A percentile compares a stretch with the other conserved stretches of the same genome.
These are phyloP conservation scores for Aspergillus indologenus DNA, from an alignment of 495 filamentous ascomycete genomes.

Conservation along the genomic window DNA sequence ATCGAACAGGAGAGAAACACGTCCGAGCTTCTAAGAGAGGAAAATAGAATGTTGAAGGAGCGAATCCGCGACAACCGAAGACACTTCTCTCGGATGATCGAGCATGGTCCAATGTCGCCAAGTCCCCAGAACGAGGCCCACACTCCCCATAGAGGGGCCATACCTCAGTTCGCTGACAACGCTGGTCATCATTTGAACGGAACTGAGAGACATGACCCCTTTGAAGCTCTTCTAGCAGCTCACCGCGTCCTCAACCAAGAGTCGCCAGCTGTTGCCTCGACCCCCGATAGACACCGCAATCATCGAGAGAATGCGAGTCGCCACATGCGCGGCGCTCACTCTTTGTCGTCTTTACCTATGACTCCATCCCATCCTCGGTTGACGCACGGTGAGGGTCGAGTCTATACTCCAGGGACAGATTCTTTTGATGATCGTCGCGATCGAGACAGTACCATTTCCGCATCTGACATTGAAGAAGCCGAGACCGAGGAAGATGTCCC, in stretches of 20 bases:
- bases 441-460: conserved; percentile 87
- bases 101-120: conserved; percentile 49
- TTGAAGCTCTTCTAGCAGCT: conserved; percentile 72
- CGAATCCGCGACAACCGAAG: conserved; percentile 85
- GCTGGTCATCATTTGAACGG: conserved; percentile 36
- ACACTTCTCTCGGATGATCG: conserved; percentile 68
- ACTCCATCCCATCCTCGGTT: conserved; percentile 58
- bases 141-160: conserved; percentile 44
- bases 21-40: conserved; percentile 53
- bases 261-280: conserved; percentile 64
- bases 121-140: conserved; percentile 43
- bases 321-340: conserved; percentile 68
- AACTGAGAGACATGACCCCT: conserved; percentile 51
- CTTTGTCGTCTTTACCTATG: conserved; percentile 75
- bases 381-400: conserved; percentile 45
- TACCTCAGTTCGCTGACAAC: conserved; percentile 47
- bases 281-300: conserved; percentile 45
- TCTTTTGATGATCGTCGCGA: conserved; percentile 56
- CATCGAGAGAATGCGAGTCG: conserved; percentile 48
- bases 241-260: conserved; percentile 73
- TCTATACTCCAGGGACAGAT: conserved; percentile 56
- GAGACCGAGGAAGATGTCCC: conserved; percentile 55
- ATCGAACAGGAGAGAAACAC: conserved; percentile 64
- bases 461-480: conserved; percentile 66
- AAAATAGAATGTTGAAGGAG: conserved; percentile 70